These are phyloP conservation scores for Telopea speciosissima DNA, from an alignment of 177 flowering plant genomes.

Conservation along the genomic window DNA sequence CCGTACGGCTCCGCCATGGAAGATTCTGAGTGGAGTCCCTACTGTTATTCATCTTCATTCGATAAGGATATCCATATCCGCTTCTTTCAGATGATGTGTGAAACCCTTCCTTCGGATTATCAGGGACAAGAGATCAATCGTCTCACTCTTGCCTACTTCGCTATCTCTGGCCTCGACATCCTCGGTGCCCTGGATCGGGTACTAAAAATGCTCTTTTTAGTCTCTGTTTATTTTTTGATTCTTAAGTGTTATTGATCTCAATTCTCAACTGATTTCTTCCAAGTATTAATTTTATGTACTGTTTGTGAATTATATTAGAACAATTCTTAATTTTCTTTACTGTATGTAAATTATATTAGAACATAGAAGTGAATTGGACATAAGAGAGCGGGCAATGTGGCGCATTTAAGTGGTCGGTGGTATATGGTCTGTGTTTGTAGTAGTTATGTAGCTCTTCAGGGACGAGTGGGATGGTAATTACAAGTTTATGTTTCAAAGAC, in stretches of 20 bases:
- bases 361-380: not conserved
- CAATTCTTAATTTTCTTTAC: not conserved
- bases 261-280: not conserved
- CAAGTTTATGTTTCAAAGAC: not conserved
- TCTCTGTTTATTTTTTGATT: conserved; percentile 1
- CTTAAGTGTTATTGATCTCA: not conserved
- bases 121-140: conserved; percentile 81
- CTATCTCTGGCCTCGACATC: conserved; percentile 68
- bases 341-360: not conserved
- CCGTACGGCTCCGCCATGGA: conserved; percentile 8
- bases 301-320: not conserved
- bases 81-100: conserved; percentile 66
- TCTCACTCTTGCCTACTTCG: conserved; percentile 87
- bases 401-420: not conserved
- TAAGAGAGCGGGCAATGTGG: not conserved
- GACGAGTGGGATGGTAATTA: not conserved
- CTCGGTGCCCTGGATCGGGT: conserved; percentile 65
- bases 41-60: conserved; percentile 19
- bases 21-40: not conserved
- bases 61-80: conserved; percentile 57
- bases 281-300: not conserved
- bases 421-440: not conserved
- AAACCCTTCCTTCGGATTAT: conserved; percentile 51
- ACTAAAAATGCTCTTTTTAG: not conserved
- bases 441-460: not conserved